Base-by-base conservation (phyloP, 139 green algal genomes). In the Desmodesmus armatus region DNA sequence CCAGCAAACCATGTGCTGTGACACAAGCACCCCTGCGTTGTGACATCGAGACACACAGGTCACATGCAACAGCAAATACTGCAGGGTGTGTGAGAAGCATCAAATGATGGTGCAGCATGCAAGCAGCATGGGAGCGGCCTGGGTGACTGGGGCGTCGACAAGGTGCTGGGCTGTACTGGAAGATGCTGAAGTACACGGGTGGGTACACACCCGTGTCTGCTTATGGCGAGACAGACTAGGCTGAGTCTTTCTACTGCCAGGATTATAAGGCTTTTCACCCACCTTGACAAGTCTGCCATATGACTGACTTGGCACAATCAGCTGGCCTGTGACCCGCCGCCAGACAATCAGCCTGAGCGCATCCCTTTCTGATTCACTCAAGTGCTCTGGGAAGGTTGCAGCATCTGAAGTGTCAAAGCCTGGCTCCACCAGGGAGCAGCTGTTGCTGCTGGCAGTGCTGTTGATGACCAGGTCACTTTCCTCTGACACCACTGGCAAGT, bases 1-100 rank as follows among this genome's bases (percentile, higher is more conserved):
- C 73, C 73, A 2, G 67, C 47, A 17, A 80, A 80, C 73, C 73
- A 80, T 29, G 31, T 60, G 21, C 53, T 43, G 73, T 31, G 35
- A 11, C 29, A 4, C 21, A 75, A 29, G 27, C 73, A 67, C 47
- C 73, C 53, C 55, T 80, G 47, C 65, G 43, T 13, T n/a, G n/a
- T n/a, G n/a, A n/a, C n/a, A n/a, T n/a, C n/a, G n/a, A n/a, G n/a
- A n/a, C n/a, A n/a, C 2, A 69, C 60, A 40, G n/a, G n/a, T n/a
- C n/a, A n/a, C n/a, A n/a, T n/a, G n/a, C n/a, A n/a, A n/a, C n/a
- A n/a, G n/a, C n/a, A n/a, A n/a, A n/a, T n/a, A n/a, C n/a, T n/a
- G n/a, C n/a, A n/a, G n/a, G n/a, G n/a, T n/a, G n/a, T n/a, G n/a
- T n/a, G n/a, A n/a, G n/a, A n/a, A n/a, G n/a, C n/a, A n/a, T n/a